Percentiles rank a stretch among this genome's conserved stretches.
Conservation (phyloP, 2,329 filamentous ascomycete species). For the Diaporthe humulicola region DNA sequence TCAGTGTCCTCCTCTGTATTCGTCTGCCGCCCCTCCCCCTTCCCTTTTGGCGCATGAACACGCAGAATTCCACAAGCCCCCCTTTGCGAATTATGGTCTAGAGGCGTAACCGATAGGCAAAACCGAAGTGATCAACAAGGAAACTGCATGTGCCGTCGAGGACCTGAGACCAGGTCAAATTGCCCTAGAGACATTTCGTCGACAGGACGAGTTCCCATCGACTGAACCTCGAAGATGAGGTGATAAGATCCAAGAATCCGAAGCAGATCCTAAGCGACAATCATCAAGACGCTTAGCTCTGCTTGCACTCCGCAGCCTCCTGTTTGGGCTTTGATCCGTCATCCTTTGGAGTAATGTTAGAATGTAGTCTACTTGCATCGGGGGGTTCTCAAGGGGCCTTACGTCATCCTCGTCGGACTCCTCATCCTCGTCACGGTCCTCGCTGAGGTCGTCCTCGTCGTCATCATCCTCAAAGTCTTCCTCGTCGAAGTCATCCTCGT, state of each 20-base stretch:
- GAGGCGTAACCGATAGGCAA: conserved; percentile 37
- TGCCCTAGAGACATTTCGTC: conserved; percentile 32
- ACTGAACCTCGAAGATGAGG: conserved; percentile 18
- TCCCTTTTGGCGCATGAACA: conserved; percentile 26
- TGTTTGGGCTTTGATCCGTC: conserved; percentile 92
- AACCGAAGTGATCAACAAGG: conserved; percentile 38
- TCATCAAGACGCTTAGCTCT: conserved; percentile 73
- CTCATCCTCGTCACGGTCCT: conserved; percentile 86
- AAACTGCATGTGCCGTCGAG: conserved; percentile 34
- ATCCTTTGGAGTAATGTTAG: conserved; percentile 68
- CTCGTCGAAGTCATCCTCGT: conserved; percentile 84
- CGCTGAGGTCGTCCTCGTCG: conserved; percentile 88
- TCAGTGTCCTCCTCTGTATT: conserved; percentile 3
- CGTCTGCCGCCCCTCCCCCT: neutral
- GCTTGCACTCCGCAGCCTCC: conserved; percentile 95
- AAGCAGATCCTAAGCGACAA: conserved; percentile 20
- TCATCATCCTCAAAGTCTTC: conserved; percentile 91
- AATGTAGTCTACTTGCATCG: conserved; percentile 34
- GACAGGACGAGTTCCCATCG: conserved; percentile 23
- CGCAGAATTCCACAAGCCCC: conserved; percentile 33
- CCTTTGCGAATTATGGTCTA: conserved; percentile 43
- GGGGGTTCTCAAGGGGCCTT: conserved; percentile 48
- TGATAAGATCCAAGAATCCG: conserved; percentile 38
- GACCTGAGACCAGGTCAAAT: conserved; percentile 31
- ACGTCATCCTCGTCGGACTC: conserved; percentile 83